Evolutionary conservation across 2,329 filamentous ascomycete genomes (phyloP).

Genomic region (Ceratocystis huliohia): DNA sequence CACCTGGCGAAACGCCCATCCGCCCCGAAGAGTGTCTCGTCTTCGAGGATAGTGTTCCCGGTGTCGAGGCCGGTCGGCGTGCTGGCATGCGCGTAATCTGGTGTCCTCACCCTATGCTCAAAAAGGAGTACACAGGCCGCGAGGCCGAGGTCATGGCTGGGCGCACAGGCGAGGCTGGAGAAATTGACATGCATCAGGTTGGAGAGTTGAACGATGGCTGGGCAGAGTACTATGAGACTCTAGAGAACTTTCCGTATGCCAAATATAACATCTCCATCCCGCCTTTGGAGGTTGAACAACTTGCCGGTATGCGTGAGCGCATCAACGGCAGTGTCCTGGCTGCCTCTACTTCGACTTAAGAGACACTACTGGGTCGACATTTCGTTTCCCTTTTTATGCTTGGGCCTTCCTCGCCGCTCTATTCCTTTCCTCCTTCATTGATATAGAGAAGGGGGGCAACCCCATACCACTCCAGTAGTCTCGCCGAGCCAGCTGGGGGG

Average conservation of each 20-base stretch:
- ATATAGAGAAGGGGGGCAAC: not conserved
- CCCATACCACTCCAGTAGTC: not conserved
- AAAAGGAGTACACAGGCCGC: slow-evolving; percentile 60
- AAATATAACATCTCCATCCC: slow-evolving; percentile 44
- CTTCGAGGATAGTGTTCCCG: slow-evolving; percentile 89
- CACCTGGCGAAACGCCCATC: slow-evolving; percentile 50
- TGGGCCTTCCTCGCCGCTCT: not conserved
- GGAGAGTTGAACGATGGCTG: slow-evolving; percentile 49
- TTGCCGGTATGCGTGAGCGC: slow-evolving; percentile 34
- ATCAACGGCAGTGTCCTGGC: slow-evolving; percentile 24
- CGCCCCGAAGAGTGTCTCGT: slow-evolving; percentile 80
- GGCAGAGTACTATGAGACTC: slow-evolving; percentile 41
- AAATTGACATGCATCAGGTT: slow-evolving; percentile 41
- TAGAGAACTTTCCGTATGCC: slow-evolving; percentile 45
- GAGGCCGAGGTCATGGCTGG: slow-evolving; percentile 78
- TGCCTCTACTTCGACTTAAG: not conserved
- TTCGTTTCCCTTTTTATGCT: too few relatives aligned
- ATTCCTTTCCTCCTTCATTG: not conserved
- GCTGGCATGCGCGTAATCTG: slow-evolving; percentile 93
- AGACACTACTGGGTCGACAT: too few relatives aligned
- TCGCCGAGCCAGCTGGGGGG: not conserved
- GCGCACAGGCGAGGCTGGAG: slow-evolving; percentile 54
- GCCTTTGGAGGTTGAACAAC: slow-evolving; percentile 32
- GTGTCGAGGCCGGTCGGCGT: slow-evolving; percentile 77
- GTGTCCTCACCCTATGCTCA: slow-evolving; percentile 71